Percentiles rank a stretch among this genome's conserved stretches.
phyloP scores from a whole-genome alignment of 306 rosid species.

The Corylus heterophylla region DNA sequence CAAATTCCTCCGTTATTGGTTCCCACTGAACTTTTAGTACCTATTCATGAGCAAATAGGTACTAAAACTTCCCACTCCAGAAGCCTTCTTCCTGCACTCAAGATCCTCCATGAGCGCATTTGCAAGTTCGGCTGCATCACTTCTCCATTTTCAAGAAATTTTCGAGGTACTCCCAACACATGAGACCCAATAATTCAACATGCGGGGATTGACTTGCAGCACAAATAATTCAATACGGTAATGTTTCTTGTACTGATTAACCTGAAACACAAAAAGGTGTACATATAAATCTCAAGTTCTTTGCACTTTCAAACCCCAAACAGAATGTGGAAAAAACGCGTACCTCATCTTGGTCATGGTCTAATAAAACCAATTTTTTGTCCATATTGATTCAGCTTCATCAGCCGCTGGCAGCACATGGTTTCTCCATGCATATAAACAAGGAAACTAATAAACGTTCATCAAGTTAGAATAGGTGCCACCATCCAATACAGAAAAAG shows the following conservation, averaged over 20 bases:
- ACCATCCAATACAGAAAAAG: too few species aligned
- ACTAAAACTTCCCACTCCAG: too few species aligned
- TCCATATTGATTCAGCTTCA: slow-evolving; percentile 36
- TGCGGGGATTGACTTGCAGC: slow-evolving; percentile 38
- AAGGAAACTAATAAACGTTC: too few species aligned
- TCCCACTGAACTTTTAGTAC: too few species aligned
- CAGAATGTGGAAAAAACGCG: too few species aligned
- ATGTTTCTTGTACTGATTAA: slow-evolving; percentile 25
- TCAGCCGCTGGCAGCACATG: slow-evolving; percentile 72
- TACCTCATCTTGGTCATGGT: too few species aligned
- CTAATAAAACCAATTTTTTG: too few species aligned
- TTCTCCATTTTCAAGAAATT: slow-evolving; percentile 9
- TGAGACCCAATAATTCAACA: slow-evolving; percentile 28
- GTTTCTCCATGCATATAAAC: background rate
- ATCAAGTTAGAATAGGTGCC: too few species aligned
- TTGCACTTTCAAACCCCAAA: background rate
- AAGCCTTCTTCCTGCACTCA: too few species aligned
- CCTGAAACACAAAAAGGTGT: slow-evolving; percentile 28
- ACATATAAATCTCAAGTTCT: background rate
- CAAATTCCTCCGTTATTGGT: too few species aligned
- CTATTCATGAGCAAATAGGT: too few species aligned
- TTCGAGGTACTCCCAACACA: background rate
- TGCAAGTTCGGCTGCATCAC: background rate
- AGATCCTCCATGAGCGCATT: too few species aligned
- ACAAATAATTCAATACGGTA: slow-evolving; percentile 28